phyloP scores from a whole-genome alignment of 2,329 filamentous ascomycete species.

The Monosporascus sp. region DNA sequence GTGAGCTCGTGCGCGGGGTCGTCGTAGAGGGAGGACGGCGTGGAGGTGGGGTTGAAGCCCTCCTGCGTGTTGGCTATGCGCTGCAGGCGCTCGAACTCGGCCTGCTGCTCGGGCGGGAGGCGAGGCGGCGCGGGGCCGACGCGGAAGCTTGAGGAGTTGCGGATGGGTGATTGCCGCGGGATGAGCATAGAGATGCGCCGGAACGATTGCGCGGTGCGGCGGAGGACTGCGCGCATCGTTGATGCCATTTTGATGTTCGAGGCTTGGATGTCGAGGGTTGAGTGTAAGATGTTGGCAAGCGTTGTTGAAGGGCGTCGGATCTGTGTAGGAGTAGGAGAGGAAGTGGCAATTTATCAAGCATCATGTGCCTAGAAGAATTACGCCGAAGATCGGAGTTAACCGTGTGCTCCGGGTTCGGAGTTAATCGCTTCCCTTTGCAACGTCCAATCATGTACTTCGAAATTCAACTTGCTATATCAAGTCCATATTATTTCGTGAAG shows the following conservation, averaged over 20 bases:
- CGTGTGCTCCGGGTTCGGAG: no score
- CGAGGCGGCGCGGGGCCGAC: slow-evolving; percentile 70
- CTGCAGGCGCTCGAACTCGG: slow-evolving; percentile 68
- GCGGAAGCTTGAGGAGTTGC: slow-evolving; percentile 37
- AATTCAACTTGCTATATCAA: no score
- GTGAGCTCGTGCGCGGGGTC: slow-evolving; percentile 7
- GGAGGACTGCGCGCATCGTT: neutral
- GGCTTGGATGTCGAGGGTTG: no score
- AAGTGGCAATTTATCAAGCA: no score
- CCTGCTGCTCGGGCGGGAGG: slow-evolving; percentile 62
- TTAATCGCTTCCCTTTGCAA: no score
- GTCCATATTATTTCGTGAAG: no score
- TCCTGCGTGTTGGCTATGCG: slow-evolving; percentile 43
- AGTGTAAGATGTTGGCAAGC: no score
- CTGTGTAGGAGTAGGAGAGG: no score
- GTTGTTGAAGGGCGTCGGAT: no score
- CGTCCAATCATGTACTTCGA: no score
- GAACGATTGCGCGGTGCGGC: neutral
- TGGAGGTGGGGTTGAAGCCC: slow-evolving; percentile 25
- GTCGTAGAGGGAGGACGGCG: slow-evolving; percentile 5
- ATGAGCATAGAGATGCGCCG: neutral
- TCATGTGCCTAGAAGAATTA: no score
- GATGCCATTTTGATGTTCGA: neutral
- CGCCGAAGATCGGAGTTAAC: no score
- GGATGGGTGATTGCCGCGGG: slow-evolving; percentile 7